Evolutionary conservation across 192 early-diverging fungal genomes (phyloP).

Genomic region (Entrophospora sp.): DNA sequence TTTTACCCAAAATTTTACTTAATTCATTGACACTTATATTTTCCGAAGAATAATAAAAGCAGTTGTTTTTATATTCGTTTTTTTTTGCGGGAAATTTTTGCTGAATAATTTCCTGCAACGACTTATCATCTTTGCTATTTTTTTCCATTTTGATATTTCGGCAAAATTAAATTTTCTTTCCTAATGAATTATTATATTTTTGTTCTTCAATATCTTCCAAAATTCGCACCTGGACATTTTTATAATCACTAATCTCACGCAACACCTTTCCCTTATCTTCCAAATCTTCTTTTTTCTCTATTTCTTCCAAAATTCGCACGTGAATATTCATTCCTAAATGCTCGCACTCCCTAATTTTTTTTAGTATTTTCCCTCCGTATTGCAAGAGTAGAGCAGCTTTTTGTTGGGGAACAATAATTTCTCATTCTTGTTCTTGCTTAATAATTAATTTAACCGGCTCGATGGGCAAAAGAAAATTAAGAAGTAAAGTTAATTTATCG

Average conservation of each 20-base stretch:
- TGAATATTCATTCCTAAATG: neutral
- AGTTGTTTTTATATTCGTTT: neutral
- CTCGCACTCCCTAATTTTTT: neutral
- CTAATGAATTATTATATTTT: too few relatives aligned
- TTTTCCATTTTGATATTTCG: neutral
- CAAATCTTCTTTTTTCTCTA: neutral
- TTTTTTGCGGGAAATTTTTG: neutral
- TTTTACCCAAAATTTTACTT: too few relatives aligned
- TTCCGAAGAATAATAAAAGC: neutral
- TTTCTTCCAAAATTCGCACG: neutral
- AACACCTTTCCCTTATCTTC: neutral
- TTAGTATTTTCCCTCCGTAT: neutral
- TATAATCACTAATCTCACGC: neutral
- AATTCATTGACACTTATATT: too few relatives aligned
- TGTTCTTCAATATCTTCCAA: neutral
- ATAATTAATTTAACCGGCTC: neutral
- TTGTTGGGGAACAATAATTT: neutral
- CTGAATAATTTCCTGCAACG: neutral
- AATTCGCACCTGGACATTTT: neutral
- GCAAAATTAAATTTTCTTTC: too few relatives aligned
- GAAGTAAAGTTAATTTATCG: neutral
- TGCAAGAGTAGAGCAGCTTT: too few relatives aligned
- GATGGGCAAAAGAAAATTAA: neutral
- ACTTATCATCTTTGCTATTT: neutral
- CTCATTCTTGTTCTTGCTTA: neutral